These are phyloP conservation scores for Colletotrichum paranaense DNA, from an alignment of 2,329 filamentous ascomycete genomes.

Conservation along the genomic window DNA sequence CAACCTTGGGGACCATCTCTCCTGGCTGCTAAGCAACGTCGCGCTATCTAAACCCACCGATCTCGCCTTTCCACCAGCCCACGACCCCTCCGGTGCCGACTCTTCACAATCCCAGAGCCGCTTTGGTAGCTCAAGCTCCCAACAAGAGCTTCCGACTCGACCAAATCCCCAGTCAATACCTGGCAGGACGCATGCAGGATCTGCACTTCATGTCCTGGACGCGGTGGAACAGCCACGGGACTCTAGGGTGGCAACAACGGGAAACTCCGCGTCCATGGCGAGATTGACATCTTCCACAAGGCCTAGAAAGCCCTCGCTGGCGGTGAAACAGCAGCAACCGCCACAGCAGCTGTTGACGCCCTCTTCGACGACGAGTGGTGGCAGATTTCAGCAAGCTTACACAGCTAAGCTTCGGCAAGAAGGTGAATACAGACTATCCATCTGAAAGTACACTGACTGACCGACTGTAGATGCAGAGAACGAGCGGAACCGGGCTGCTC, in stretches of 20 bases:
- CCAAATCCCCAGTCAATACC: neutral
- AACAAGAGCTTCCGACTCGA: slow-evolving; percentile 14
- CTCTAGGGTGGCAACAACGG: slow-evolving; percentile 18
- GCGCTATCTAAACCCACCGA: slow-evolving; percentile 52
- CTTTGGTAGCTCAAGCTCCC: slow-evolving; percentile 19
- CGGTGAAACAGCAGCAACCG: slow-evolving; percentile 53
- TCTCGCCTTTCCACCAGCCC: slow-evolving; percentile 49
- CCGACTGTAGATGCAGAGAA: slow-evolving; percentile 17
- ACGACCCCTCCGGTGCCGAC: slow-evolving; percentile 39
- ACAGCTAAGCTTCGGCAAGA: slow-evolving; percentile 36
- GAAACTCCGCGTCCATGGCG: slow-evolving; percentile 52
- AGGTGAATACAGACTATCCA: slow-evolving; percentile 4
- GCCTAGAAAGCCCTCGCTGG: slow-evolving; percentile 57
- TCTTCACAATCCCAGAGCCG: slow-evolving; percentile 31
- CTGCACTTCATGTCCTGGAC: slow-evolving; percentile 17
- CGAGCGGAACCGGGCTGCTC: neutral
- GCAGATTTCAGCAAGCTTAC: slow-evolving; percentile 38
- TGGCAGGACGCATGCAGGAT: slow-evolving; percentile 3
- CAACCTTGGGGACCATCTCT: slow-evolving; percentile 67
- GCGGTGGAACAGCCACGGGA: slow-evolving; percentile 18
- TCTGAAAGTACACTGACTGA: neutral
- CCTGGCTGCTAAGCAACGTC: slow-evolving; percentile 66
- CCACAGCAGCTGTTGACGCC: slow-evolving; percentile 56
- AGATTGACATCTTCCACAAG: slow-evolving; percentile 55
- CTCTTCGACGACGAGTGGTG: slow-evolving; percentile 43